Evolutionary conservation across 1,284 basidiomycete species (phyloP), one percentile per base, ranked within the genome.

Genomic region (Trichosporon faecale): DNA sequence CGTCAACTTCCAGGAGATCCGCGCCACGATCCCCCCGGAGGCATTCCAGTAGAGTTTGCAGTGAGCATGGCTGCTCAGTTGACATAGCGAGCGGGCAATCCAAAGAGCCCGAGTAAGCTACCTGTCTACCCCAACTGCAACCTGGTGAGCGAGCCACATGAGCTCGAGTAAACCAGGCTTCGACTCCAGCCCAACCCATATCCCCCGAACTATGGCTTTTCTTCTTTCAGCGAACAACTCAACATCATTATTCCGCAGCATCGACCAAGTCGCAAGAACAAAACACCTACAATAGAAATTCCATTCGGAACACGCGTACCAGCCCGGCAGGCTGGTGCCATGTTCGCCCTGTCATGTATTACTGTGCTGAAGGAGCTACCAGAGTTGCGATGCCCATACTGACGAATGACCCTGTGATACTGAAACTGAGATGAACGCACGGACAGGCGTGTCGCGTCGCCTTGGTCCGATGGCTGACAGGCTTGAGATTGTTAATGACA

Each of bases 1-100:
- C 46, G 86, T 86, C 66, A 95, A 95, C 78, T 96, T 93, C 80
- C 88, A 92, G 76, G 87, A 91, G 73, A 77, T 85, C 63, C 77
- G 77, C 70, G 76, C 68, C 25, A 73, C 64, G 31, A 78, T 80
- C 21, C 80, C 80, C 2, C 72, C 78, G 18, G 80, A 79, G 65
- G 79, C 81, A 12, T 78, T 77, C 57, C 66, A 49, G 8, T 72
- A 67, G 23, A 37, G 27, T 6, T 33, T 61, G 57, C 57, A 61
- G 57, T 61, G 64, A 44, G 64, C 64, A 44, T 14, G 37, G 29
- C 29, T 18, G 27, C 57, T 61, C 57, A 61, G 18, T 61, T 61
- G 57, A 61, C 57, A 23, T 61, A 61, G 57, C 57, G 57, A 61
- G 57, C 57, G 57, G 27, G 57, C 57, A 31, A 33, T n/a, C 27